phyloP scores from a whole-genome alignment of 768 basidiomycete species.

The Guyanaporus albipodus region DNA sequence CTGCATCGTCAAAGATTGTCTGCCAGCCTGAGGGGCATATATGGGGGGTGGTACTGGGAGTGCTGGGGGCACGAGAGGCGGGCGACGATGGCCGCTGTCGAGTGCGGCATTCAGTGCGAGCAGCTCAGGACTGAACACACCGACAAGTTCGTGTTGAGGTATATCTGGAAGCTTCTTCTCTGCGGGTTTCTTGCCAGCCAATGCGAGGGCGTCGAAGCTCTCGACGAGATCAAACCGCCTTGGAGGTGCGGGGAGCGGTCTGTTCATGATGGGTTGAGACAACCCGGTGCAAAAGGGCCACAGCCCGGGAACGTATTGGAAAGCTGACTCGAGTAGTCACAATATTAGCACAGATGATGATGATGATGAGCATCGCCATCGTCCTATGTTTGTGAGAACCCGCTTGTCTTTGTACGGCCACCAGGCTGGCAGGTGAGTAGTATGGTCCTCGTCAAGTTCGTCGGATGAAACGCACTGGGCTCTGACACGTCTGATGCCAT shows the following conservation, averaged over 20 bases:
- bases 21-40: constrained; percentile 31
- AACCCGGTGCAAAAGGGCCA: constrained; percentile 7
- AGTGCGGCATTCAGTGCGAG: constrained; percentile 6
- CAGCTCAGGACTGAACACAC: constrained; percentile 41
- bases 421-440: neutral
- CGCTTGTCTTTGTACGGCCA: no score
- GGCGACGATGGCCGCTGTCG: constrained; percentile 7
- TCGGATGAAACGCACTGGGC: constrained; percentile 62
- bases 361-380: constrained; percentile 15
- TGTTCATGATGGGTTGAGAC: constrained; percentile 20
- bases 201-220: constrained; percentile 32
- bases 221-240: constrained; percentile 29
- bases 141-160: constrained; percentile 36
- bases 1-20: constrained; percentile 19
- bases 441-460: neutral
- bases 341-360: no score
- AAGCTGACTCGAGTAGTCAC: constrained; percentile 16
- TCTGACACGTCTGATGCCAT: constrained; percentile 49
- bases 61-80: constrained; percentile 2
- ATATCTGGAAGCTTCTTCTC: constrained; percentile 16
- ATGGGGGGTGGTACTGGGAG: constrained; percentile 17
- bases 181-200: constrained; percentile 20
- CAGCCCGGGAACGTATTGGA: constrained; percentile 13
- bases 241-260: constrained; percentile 9
- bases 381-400: no score